These are phyloP conservation scores for Lachancea nothofagi DNA, from an alignment of 805 yeast species.

Conservation along the genomic window DNA sequence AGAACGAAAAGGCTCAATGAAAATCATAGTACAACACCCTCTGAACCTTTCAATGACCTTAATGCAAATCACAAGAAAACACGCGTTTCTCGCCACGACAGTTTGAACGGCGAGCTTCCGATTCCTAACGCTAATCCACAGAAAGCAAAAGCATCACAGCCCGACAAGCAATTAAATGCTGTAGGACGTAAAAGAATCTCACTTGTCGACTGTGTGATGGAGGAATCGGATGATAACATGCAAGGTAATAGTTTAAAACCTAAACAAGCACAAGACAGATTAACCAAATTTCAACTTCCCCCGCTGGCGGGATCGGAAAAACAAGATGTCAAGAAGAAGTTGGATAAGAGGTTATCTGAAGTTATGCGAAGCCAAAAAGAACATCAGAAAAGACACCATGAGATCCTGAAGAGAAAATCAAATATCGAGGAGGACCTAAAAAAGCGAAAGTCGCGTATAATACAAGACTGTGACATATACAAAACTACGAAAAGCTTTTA, in stretches of 20 bases:
- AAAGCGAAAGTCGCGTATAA: conserved; percentile 17
- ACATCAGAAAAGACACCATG: conserved; percentile 20
- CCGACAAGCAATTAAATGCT: no score
- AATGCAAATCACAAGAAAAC: no score
- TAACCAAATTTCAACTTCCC: conserved; percentile 29
- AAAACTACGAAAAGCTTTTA: neutral
- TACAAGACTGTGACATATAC: conserved; percentile 5
- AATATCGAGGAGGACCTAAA: conserved; percentile 23
- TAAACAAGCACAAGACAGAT: conserved; percentile 17
- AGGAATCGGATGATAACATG: neutral
- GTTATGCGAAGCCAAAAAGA: conserved; percentile 31
- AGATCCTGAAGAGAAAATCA: conserved; percentile 26
- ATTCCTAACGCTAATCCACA: no score
- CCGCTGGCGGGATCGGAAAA: conserved; percentile 23
- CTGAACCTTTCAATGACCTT: no score
- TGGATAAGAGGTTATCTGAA: conserved; percentile 29
- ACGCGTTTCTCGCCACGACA: no score
- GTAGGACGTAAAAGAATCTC: no score
- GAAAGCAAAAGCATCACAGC: no score
- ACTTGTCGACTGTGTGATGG: neutral
- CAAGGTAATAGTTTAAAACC: neutral
- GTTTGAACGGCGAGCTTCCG: no score
- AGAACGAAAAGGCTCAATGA: no score
- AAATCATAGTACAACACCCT: no score
- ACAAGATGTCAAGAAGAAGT: conserved; percentile 26